Evolutionary conservation across 2,329 filamentous ascomycete genomes (phyloP), one percentile per base, ranked within the genome.

Genomic region (Talaromyces funiculosus): DNA sequence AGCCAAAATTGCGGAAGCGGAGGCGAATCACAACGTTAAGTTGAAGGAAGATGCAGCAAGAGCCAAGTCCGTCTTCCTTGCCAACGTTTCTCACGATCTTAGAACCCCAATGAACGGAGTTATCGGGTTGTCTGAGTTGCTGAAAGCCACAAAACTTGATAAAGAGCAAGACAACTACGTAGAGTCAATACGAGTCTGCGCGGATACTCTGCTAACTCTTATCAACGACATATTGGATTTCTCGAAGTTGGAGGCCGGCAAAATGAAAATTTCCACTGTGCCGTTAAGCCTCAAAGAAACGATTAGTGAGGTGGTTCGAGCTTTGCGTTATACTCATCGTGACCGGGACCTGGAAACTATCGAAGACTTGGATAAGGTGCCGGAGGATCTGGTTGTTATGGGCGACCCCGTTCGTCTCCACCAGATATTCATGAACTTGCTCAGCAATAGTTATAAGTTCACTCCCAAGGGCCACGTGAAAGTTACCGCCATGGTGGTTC

Each of bases 61-160:
- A 67, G 84, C 84, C 1, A 99, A 99, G 77, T 97, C 94, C 0
- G 81, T 97, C 8, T 97, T 97, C 77, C 95, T 99, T 64, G 94
- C 94, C 18, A 97, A 97, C 68, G 96, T 97, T 55, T 86, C 63
- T 24, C 86, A 89, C 66, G 86, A 97, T 73, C 81, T 99, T 37
- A 95, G 96, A 71, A 99, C 94, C 1, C 94, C 94, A 0, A 81
- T 97, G 61, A 97, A 97, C 70, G 94, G 93, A 12, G 97, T 97
- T 53, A 81, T 99, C 68, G 94, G 94, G 35, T 83, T 86, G 74
- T 84, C 81, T 2, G 84, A 87, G 66, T 73, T 87, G 45, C 76
- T 87, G 22, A 86, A 86, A 66, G 78, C 78, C 7, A 86, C 83
- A 9, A 73, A 71, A 5, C 66, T 87, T 38, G 82, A 80, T 62